Evolutionary conservation across 257 asterid species (phyloP).

Genomic region (Cinchona pubescens): DNA sequence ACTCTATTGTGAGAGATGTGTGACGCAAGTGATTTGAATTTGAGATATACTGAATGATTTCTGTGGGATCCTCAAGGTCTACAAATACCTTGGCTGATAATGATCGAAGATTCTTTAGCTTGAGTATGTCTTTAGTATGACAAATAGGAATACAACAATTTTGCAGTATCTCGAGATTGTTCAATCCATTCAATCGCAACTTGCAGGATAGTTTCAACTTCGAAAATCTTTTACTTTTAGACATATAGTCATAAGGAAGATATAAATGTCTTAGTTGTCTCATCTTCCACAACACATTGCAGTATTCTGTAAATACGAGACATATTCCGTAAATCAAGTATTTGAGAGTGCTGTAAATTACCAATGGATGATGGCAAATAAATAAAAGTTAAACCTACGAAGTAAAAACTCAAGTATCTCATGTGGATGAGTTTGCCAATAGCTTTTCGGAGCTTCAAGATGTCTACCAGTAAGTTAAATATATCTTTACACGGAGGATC

Average conservation of each 20-base stretch:
- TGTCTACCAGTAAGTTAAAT: background rate
- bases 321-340: no score
- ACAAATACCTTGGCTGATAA: background rate
- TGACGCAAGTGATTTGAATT: background rate
- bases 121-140: slow-evolving; percentile 2
- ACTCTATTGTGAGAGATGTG: background rate
- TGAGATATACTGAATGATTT: background rate
- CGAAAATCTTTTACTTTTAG: background rate
- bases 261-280: slow-evolving; percentile 9
- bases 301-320: background rate
- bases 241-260: no score
- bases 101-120: slow-evolving; percentile 10
- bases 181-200: slow-evolving; percentile 12
- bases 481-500: background rate
- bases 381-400: background rate
- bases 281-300: background rate
- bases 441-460: background rate
- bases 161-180: slow-evolving; percentile 17
- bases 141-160: background rate
- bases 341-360: slow-evolving; percentile 14
- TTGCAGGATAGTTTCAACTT: background rate
- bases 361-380: slow-evolving; percentile 12
- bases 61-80: background rate
- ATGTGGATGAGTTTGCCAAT: slow-evolving; percentile 17
- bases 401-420: slow-evolving; percentile 23